Evolutionary conservation across 140 eudicot species (phyloP).

Genomic region (Anethum foeniculum): DNA sequence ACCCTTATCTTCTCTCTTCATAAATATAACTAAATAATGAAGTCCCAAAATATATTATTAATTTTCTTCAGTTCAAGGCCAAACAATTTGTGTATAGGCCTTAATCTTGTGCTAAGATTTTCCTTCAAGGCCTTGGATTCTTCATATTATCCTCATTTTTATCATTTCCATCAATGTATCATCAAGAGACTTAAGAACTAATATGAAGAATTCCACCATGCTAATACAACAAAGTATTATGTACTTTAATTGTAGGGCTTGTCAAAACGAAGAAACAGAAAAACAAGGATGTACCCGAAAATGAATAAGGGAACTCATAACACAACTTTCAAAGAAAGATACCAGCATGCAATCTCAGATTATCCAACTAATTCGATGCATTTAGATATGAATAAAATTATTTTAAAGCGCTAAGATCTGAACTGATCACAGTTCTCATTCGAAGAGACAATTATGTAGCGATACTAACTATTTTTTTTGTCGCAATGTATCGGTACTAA

Average conservation of each 20-base stretch:
- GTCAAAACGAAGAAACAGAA: not conserved
- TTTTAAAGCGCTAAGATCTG: not conserved
- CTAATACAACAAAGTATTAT: not conserved
- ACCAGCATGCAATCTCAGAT: not conserved
- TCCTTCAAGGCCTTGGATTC: not conserved
- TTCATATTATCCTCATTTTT: not conserved
- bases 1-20: not conserved
- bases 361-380: not conserved
- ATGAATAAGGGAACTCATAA: not conserved
- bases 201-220: not conserved
- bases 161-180: not conserved
- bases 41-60: not conserved
- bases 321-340: not conserved
- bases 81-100: not conserved
- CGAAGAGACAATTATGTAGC: not conserved
- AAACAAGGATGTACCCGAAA: not conserved
- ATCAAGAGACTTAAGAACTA: not conserved
- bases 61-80: not conserved
- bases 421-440: not conserved
- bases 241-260: not conserved
- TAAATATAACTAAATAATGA: too few species aligned
- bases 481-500: not conserved
- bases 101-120: not conserved
- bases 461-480: too few species aligned
- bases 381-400: not conserved